phyloP scores from a whole-genome alignment of 2,329 filamentous ascomycete species.

The Biscogniauxia sp. region DNA sequence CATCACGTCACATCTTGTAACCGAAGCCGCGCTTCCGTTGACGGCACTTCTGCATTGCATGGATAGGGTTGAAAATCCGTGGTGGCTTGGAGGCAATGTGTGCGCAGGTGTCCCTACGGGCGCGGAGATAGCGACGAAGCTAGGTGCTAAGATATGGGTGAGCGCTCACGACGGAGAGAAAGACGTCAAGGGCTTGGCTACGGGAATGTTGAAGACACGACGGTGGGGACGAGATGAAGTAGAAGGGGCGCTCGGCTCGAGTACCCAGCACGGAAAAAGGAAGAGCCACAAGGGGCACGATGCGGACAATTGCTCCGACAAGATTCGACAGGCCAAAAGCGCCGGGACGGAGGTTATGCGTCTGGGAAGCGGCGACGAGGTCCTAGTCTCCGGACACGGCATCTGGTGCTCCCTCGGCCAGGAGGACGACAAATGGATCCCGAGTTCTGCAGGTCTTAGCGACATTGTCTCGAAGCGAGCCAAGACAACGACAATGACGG shows the following conservation, averaged over 20 bases:
- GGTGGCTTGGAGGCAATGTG: constrained; percentile 61
- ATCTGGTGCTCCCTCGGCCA: constrained; percentile 21
- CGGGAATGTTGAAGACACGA: constrained; percentile 47
- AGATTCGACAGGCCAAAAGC: constrained; percentile 7
- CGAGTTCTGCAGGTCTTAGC: not conserved
- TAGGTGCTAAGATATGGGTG: constrained; percentile 58
- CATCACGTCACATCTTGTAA: constrained; percentile 53
- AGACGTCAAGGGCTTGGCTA: constrained; percentile 50
- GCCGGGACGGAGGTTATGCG: constrained; percentile 40
- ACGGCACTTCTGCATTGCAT: constrained; percentile 65
- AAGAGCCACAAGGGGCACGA: constrained; percentile 7
- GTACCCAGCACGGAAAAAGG: not conserved
- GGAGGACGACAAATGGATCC: not conserved
- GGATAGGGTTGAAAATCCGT: constrained; percentile 56
- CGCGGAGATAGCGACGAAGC: constrained; percentile 50
- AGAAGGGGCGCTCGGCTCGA: constrained; percentile 28
- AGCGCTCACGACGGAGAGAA: constrained; percentile 62
- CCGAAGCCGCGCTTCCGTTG: constrained; percentile 57
- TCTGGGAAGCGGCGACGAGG: constrained; percentile 42
- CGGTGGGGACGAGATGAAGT: constrained; percentile 46
- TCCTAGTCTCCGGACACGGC: constrained; percentile 41
- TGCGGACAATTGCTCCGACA: constrained; percentile 4
- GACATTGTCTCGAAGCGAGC: not conserved
- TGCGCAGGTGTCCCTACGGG: constrained; percentile 57
- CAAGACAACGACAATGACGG: too few species aligned